Percentiles rank a stretch among this genome's conserved stretches.
phyloP scores from a whole-genome alignment of 2,329 filamentous ascomycete species.

The Tolypocladium album region DNA sequence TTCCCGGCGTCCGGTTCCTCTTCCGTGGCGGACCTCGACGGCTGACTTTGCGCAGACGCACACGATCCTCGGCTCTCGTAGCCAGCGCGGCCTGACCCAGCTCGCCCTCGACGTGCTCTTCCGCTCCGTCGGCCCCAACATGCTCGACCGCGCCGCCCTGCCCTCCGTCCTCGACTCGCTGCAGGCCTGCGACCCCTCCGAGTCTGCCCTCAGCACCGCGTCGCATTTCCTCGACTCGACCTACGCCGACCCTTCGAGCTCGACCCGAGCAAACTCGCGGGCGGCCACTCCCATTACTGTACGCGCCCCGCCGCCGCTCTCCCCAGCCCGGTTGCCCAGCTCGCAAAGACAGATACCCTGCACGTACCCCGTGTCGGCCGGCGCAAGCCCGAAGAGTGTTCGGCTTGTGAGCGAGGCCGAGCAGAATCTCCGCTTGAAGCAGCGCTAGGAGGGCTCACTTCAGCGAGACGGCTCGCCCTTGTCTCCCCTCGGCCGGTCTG shows the following conservation, averaged over 20 bases:
- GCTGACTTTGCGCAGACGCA: constrained; percentile 54
- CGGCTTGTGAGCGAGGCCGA: constrained; percentile 28
- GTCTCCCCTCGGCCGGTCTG: neutral
- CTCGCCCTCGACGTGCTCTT: constrained; percentile 86
- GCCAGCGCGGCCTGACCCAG: constrained; percentile 82
- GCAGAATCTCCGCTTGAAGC: constrained; percentile 11
- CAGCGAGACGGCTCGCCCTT: constrained; percentile 1
- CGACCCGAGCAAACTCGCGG: constrained; percentile 50
- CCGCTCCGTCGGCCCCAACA: constrained; percentile 62
- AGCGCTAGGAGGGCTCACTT: constrained; percentile 18
- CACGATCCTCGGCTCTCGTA: constrained; percentile 82
- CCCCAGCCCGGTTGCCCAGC: constrained; percentile 13
- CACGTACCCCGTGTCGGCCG: constrained; percentile 18
- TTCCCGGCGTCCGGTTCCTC: neutral
- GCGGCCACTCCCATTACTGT: constrained; percentile 61
- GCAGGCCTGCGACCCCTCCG: constrained; percentile 66
- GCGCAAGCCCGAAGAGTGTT: constrained; percentile 30
- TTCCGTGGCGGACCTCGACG: neutral
- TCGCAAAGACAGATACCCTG: constrained; percentile 9
- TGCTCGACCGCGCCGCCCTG: constrained; percentile 51
- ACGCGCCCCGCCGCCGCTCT: constrained; percentile 31
- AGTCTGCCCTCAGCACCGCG: constrained; percentile 66
- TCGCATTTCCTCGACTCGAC: constrained; percentile 68
- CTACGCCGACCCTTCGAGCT: constrained; percentile 53
- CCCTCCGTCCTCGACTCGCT: constrained; percentile 62